A percentile compares a stretch with the other conserved stretches of the same genome.
phyloP scores from a whole-genome alignment of 805 yeast species.

The Candida ovalis region DNA sequence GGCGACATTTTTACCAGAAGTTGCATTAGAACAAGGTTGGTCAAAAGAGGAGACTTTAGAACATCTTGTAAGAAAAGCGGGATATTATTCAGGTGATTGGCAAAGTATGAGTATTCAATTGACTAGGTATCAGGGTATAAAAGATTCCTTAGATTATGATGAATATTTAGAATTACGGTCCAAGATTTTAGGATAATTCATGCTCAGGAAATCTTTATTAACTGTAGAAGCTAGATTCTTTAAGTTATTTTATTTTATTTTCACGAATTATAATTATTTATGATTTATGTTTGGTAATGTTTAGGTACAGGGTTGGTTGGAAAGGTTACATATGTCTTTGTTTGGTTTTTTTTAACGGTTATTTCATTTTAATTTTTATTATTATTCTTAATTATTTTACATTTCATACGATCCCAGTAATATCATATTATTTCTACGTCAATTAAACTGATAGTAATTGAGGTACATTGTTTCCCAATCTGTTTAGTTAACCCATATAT shows the following conservation, averaged over 20 bases:
- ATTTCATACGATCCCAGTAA: too few species aligned
- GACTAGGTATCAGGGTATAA: constrained; percentile 54
- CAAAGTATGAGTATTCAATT: constrained; percentile 39
- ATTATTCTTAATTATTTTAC: too few species aligned
- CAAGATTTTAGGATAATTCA: background rate
- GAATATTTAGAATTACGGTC: constrained; percentile 33
- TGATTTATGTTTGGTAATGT: background rate
- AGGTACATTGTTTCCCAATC: too few species aligned
- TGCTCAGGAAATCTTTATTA: too few species aligned
- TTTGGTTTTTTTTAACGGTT: background rate
- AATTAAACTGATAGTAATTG: too few species aligned
- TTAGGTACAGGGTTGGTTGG: background rate
- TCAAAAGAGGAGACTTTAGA: constrained; percentile 63
- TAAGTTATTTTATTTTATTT: background rate
- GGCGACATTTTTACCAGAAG: constrained; percentile 89
- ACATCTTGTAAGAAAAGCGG: constrained; percentile 74
- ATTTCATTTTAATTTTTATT: too few species aligned
- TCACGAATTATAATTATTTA: background rate
- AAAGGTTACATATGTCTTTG: background rate
- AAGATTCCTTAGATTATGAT: constrained; percentile 37
- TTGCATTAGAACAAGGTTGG: constrained; percentile 87
- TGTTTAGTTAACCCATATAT: too few species aligned
- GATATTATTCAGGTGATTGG: constrained; percentile 29
- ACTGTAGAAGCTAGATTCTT: too few species aligned
- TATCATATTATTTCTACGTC: too few species aligned